Base-by-base conservation (phyloP, 495 filamentous ascomycete species). In the Penicillium antarcticum region DNA sequence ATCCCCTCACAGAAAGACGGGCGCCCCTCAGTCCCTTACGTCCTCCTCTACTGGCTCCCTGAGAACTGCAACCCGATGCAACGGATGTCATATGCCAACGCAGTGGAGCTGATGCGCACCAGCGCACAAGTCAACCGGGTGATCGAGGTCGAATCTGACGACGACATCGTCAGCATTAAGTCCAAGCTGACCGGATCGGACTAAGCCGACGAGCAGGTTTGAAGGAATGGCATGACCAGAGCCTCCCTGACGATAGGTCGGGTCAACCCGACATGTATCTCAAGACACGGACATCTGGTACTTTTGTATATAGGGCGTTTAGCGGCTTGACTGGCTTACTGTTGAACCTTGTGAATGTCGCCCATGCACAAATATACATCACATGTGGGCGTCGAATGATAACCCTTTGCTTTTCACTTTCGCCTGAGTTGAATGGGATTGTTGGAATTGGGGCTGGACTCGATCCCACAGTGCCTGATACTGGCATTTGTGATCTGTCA, bases 21-120 rank as follows among this genome's bases (percentile, higher is more conserved):
- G 36, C 73, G 86, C 23, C 69, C 79, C 17, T 74, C 85, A 0
- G 84, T 87, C 21, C 94, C 92, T 19, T 98, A 97, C 67, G 91
- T 96, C 36, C 81, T 98, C 63, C 73, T 98, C 33, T 96, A 91
- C 74, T 96, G 92, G 69, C 80, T 97, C 41, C 94, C 94, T 14
- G 86, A 82, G 39, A 96, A 92, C 39, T 91, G 88, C 73, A 95
- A 94, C 67, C 79, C 75, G 52, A 86, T 87, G 53, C 68, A 86
- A 63, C 84, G 88, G 43, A 97, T 97, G 94, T 79, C 91, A 72
- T 98, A 98, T 71, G 94, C 94, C 14, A 85, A 90, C 16, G 92
- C 92, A 19, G 95, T 95, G 67, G 92, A 98, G 73, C 70, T 96
- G 69, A 89, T 98, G 83, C 84, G 92, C 55, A 95, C 86, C 60